Base-by-base conservation (phyloP, 345 rosid genomes). In the Excoecaria cochinchinensis region DNA sequence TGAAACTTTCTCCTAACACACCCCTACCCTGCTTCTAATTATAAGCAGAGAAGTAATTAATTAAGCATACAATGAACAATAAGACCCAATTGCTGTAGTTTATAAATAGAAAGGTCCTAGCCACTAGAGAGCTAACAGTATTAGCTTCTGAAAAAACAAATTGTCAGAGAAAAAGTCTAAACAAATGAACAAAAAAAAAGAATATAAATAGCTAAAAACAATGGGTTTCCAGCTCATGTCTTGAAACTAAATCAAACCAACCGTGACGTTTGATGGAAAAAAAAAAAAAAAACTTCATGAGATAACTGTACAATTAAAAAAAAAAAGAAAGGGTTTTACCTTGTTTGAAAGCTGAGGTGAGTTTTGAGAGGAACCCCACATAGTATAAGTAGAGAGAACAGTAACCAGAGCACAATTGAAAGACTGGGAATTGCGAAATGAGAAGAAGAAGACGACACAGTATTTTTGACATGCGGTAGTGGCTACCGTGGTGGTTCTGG, bases 1-100 rank as follows among this genome's bases (percentile, higher is more conserved):
- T 87, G 77, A 94, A 94, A 86, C 93, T 87, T 60, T 82, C 93
- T 9, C 90, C 74, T 36, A 94, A 76, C 73, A 85, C 83, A 64
- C 83, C 84, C 46, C 52, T 87, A 83, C 87, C 87, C 81, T 80
- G 77, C 86, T 82, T 78, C 84, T 72, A 52, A 57, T 76, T 31
- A 61, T 42, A 56, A 53, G 73, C 4, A 58, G 16, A 0, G 0
- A 67, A 21, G 57, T 61, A 42, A 64, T 51, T 53, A 66, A 74
- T 1, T 31, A 51, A 62, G 22, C 60, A 4, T 0, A 55, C 31
- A 63, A 52, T 8, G 38, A 64, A 0, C 22, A 64, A 52, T 39
- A 4, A 55, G 58, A 15, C 22, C 58, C 58, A 55, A 56, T n/a
- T 21, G n/a, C 60, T 19, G 8, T 8, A 56, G 24, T 19, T 56